Conservation (phyloP, 345 rosid species). For the Clarkia xantiana region DNA sequence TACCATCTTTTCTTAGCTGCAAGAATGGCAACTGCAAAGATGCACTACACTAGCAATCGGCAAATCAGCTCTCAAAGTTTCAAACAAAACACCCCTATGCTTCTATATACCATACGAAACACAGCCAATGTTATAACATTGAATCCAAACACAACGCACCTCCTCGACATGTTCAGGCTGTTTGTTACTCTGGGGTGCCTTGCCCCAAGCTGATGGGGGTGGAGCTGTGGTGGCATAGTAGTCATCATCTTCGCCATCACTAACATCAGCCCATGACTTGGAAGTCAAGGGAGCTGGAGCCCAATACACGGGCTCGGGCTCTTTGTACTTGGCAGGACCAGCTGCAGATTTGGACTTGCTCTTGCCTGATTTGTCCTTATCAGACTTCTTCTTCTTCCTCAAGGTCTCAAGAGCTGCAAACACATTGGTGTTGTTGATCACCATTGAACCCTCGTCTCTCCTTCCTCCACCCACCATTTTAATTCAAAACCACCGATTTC, state of each 20-base stretch:
- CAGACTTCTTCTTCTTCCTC: constrained; percentile 29
- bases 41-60: no score
- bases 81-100: no score
- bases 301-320: constrained; percentile 20
- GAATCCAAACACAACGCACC: background rate
- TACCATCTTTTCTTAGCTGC: no score
- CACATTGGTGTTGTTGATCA: constrained; percentile 22
- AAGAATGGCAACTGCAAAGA: no score
- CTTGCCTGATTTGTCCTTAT: constrained; percentile 15
- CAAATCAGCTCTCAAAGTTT: no score
- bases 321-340: constrained; percentile 6
- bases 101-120: no score
- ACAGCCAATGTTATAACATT: no score
- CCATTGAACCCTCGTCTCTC: constrained; percentile 27
- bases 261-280: constrained; percentile 34
- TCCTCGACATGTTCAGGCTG: constrained; percentile 7
- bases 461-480: constrained; percentile 15
- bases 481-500: background rate
- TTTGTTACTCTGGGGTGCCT: constrained; percentile 8
- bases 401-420: constrained; percentile 26
- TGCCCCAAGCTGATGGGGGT: constrained; percentile 15
- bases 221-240: constrained; percentile 25
- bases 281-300: constrained; percentile 21
- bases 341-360: constrained; percentile 11
- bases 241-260: constrained; percentile 30